phyloP scores from a whole-genome alignment of 2,329 filamentous ascomycete genomes.

The Aspergillus awamori region DNA sequence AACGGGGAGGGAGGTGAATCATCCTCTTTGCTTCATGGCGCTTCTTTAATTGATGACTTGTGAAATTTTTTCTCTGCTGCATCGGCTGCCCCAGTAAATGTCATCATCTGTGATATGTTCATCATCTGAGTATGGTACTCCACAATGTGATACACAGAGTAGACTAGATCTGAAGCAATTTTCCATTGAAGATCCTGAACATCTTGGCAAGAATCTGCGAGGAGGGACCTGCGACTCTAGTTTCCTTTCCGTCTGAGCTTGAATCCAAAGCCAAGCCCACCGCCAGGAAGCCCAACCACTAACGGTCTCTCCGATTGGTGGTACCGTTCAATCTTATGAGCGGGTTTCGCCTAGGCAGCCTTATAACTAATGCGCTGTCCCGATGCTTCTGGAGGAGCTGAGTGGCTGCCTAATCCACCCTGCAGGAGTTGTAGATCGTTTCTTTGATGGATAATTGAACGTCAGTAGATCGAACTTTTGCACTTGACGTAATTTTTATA shows the following conservation, averaged over 20 bases:
- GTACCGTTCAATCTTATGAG: not conserved
- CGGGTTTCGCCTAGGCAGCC: not conserved
- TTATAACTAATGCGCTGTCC: not conserved
- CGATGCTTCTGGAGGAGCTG: not conserved
- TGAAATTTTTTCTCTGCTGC: not conserved
- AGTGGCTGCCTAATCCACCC: not conserved
- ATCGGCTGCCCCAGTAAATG: not conserved
- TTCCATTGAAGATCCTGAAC: not conserved
- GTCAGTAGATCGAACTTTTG: too few relatives aligned
- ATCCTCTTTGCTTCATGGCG: not conserved
- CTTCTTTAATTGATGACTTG: slow-evolving; percentile 4
- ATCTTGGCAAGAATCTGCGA: not conserved
- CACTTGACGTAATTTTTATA: too few relatives aligned
- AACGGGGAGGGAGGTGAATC: not conserved
- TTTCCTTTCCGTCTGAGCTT: not conserved
- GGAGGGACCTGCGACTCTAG: too few relatives aligned
- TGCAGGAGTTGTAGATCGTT: not conserved
- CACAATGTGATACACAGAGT: not conserved
- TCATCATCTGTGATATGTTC: not conserved
- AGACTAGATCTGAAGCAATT: not conserved
- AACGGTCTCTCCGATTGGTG: not conserved
- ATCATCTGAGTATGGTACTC: not conserved
- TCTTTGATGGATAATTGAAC: too few relatives aligned
- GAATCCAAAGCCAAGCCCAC: not conserved
- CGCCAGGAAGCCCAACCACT: not conserved